Evolutionary conservation across 1,284 basidiomycete species (phyloP), one percentile per base, ranked within the genome.

Genomic region (Anthracocystis panici-leucophaei): DNA sequence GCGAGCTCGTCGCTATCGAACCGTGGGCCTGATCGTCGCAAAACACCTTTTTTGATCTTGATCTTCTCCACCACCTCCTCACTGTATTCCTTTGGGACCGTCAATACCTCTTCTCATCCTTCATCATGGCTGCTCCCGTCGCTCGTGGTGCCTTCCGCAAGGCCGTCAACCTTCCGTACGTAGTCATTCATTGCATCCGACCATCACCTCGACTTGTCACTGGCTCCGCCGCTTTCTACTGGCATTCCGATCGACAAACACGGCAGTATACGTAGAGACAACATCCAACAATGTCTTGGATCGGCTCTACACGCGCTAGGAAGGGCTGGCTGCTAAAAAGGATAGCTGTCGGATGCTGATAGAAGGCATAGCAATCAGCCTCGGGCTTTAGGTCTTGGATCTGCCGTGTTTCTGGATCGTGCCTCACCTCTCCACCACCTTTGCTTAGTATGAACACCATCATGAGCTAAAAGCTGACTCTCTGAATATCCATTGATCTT

Each of bases 141-240:
- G 67, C 65, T 62, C 70, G 75, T 52, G 74, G 82, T 58, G 73
- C 83, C 66, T 77, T 80, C 57, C 82, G 85, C 77, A 84, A 77
- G 74, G 91, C 91, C 77, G 87, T 93, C 85, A 94, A 91, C 87
- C 88, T 96, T 82, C 87, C 92, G 78, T 79, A 70, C 60, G 78
- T 79, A 55, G 55, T 53, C 38, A 11, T 33, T 33, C 38, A 27
- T 46, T n/a, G 48, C 60, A 59, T 35, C 25, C 65, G 12, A 31
- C 35, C 23, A 21, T 23, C 5, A n/a, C 10, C 14, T 35, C 20
- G 14, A 14, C 25, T 38, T 52, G n/a, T 16, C 7, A 18, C 5
- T 52, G n/a, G 50, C 35, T 18, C 21, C 10, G 8, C 16, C 40
- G 48, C 38, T 11, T 23, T 53, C 25, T 42, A n/a, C 23, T 21